phyloP scores from a whole-genome alignment of 371 early-diverging fungal species.

The Lichtheimia hyalospora region DNA sequence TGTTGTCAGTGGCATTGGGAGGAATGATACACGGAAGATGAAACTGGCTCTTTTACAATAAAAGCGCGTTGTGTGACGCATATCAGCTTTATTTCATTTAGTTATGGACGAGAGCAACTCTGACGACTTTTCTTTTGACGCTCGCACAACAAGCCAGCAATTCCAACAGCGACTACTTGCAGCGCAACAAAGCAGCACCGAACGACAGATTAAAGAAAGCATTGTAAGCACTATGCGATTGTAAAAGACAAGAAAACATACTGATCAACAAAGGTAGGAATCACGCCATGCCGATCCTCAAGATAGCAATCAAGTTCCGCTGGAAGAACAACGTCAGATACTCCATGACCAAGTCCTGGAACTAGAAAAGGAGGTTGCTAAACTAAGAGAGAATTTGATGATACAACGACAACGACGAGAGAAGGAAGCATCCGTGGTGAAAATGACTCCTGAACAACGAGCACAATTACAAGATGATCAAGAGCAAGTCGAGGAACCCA shows the following conservation, averaged over 20 bases:
- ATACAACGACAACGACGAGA: constrained; percentile 15
- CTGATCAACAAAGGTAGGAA: background rate
- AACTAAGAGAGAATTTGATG: constrained; percentile 16
- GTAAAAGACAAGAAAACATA: too few species aligned
- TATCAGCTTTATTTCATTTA: too few species aligned
- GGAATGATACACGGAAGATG: too few species aligned
- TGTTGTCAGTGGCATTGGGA: too few species aligned
- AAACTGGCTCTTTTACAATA: too few species aligned
- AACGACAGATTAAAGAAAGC: constrained; percentile 20
- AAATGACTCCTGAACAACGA: constrained; percentile 42
- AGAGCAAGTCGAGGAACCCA: constrained; percentile 3
- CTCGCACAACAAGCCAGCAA: constrained; percentile 20
- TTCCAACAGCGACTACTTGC: constrained; percentile 29
- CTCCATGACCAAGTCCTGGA: constrained; percentile 10
- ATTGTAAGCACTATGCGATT: constrained; percentile 17
- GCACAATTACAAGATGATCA: constrained; percentile 17
- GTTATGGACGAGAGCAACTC: constrained; percentile 7
- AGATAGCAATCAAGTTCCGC: constrained; percentile 2
- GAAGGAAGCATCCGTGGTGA: constrained; percentile 25
- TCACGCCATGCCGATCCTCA: background rate
- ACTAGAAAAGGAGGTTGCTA: constrained; percentile 17
- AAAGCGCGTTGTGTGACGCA: too few species aligned
- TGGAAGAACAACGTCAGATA: constrained; percentile 13
- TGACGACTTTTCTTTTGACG: constrained; percentile 17
- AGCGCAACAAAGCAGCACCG: constrained; percentile 17